Evolutionary conservation across 495 filamentous ascomycete genomes (phyloP), one percentile per base, ranked within the genome.

Genomic region (Chaetomium cochliodes): DNA sequence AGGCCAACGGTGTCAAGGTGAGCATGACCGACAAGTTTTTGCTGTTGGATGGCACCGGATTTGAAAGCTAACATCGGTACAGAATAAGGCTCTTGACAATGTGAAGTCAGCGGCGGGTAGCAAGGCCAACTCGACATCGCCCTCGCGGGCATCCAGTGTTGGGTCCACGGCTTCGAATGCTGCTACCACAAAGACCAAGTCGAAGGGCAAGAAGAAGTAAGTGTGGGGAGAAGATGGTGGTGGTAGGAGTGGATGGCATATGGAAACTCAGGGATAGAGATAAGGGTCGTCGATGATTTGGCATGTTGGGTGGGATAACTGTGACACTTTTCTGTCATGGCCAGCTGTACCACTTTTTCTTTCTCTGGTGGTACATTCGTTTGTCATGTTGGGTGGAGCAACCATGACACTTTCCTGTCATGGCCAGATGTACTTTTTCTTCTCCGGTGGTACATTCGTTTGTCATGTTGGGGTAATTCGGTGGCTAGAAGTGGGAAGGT

Each of bases 1-100:
- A 96, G 84, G 74, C 74, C 1, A 89, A 88, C 69, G 85, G 87
- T 63, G 88, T 91, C 60, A 87, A 87, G 79, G 85, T 87, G 79
- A 65, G 78, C 59, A 37, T 39, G 12, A 3, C 26, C 8, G 25
- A 3, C n/a, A n/a, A n/a, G n/a, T n/a, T n/a, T n/a, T n/a, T n/a
- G n/a, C n/a, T 11, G 15, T 4, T 2, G 4, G 1, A 5, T 18
- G 3, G 23, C 13, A 16, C 5, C 20, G 3, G 37, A 9, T 30
- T 49, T 1, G n/a, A n/a, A 2, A 37, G 26, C 37, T 52, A 12
- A 26, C 46, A 56, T 1, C 11, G 28, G 22, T 57, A 62, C 66
- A 88, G 85, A 88, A 87, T 70, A 87, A 87, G 73, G 82, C 84
- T 9, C 74, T 88, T 18, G 85, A 88, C 33, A 85, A 84, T 52